These are phyloP conservation scores for Angophora floribunda DNA, from an alignment of 345 rosid species.

Conservation along the genomic window DNA sequence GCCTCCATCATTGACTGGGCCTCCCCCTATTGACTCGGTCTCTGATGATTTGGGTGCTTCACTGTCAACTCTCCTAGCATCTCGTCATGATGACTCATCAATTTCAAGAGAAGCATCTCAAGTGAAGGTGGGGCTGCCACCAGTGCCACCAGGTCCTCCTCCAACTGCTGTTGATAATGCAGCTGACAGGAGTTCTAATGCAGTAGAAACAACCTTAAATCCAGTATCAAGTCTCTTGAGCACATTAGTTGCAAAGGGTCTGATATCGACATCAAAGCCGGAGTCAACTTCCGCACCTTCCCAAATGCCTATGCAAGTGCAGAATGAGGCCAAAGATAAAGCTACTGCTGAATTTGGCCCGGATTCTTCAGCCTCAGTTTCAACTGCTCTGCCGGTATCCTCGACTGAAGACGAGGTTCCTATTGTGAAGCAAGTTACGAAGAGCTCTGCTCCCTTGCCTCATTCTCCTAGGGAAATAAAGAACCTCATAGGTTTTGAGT, in stretches of 20 bases:
- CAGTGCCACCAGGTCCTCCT: constrained; percentile 26
- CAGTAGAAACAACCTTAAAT: constrained; percentile 32
- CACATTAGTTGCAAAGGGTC: constrained; percentile 87
- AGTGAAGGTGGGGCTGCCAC: constrained; percentile 31
- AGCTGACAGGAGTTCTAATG: constrained; percentile 25
- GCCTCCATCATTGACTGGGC: constrained; percentile 10
- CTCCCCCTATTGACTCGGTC: constrained; percentile 10
- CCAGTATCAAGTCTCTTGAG: constrained; percentile 79
- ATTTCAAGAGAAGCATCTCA: constrained; percentile 10
- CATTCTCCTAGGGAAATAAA: constrained; percentile 14
- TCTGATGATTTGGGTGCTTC: constrained; percentile 20
- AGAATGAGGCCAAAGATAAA: constrained; percentile 24
- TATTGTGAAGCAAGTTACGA: constrained; percentile 17
- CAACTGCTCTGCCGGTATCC: constrained; percentile 14
- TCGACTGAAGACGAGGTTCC: constrained; percentile 25
- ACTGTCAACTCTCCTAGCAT: constrained; percentile 12
- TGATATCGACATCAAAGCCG: constrained; percentile 69
- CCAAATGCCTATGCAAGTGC: constrained; percentile 16
- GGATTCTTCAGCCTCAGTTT: constrained; percentile 25
- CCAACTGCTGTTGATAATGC: constrained; percentile 17
- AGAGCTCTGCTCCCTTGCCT: constrained; percentile 13
- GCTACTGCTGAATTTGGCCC: constrained; percentile 15
- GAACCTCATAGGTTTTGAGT: constrained; percentile 60
- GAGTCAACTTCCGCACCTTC: constrained; percentile 24
- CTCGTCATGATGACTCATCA: constrained; percentile 18